Percentiles rank a stretch among this genome's conserved stretches.
Evolutionary conservation across 129 eudicot species (phyloP).

Genomic region (Flaveria linearis): DNA sequence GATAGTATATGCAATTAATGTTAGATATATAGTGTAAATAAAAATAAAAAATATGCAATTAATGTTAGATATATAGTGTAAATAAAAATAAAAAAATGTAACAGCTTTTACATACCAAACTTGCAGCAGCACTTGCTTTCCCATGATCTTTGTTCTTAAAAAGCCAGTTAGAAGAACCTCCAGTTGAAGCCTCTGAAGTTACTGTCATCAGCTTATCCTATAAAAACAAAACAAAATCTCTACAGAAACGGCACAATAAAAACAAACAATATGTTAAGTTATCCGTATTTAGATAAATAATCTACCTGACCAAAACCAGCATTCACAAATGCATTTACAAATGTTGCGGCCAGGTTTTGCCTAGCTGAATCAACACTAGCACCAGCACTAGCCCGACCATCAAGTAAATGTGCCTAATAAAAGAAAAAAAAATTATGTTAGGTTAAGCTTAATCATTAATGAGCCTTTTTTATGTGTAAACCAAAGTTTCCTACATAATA

Average conservation of each 20-base stretch:
- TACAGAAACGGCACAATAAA: neutral
- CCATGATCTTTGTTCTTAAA: conserved; percentile 99
- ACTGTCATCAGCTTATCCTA: conserved; percentile 97
- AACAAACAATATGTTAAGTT: neutral
- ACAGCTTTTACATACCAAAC: conserved; percentile 64
- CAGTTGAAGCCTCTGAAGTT: conserved; percentile 74
- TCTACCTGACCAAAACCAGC: conserved; percentile 99
- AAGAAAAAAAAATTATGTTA: neutral
- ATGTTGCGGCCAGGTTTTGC: conserved; percentile 94
- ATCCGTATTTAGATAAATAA: neutral
- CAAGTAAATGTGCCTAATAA: conserved; percentile 85
- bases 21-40: neutral
- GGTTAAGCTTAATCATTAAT: neutral
- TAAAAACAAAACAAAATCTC: conserved; percentile 10
- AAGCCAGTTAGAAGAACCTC: conserved; percentile 87
- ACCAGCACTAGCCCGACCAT: conserved; percentile 95
- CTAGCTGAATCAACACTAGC: conserved; percentile 96
- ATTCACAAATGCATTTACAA: conserved; percentile 99
- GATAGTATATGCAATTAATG: neutral
- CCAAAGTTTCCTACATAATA: neutral
- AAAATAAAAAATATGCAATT: neutral
- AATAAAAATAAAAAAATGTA: neutral
- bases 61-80: neutral
- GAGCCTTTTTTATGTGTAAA: conserved; percentile 3
- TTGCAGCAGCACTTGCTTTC: conserved; percentile 99